Base-by-base conservation (phyloP, 2,329 filamentous ascomycete genomes). In the Lizonia empirigonia region DNA sequence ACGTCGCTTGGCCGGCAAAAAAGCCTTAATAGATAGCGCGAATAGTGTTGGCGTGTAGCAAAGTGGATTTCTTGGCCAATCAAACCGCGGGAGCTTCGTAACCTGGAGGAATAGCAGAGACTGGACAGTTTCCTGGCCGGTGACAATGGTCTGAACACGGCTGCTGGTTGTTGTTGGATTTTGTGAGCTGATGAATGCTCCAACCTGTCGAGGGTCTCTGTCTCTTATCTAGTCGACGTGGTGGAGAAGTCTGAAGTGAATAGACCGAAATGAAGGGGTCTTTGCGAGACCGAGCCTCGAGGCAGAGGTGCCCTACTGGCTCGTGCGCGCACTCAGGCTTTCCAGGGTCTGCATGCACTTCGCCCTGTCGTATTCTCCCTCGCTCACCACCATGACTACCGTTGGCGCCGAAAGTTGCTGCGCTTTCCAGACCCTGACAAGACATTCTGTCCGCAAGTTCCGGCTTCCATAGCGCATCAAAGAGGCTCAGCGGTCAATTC, bases 1-100 rank as follows among this genome's bases (percentile, higher is more conserved):
- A 44, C 19, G 39, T 53, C 50, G 47, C 55, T 56, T 55, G 56
- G 55, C 55, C 47, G 51, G 64, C 55, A 58, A 55, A 58, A 56
- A 50, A 53, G 32, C 59, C 53, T 46, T 57, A 59, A 48, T 60
- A 47, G 49, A 51, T 59, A 56, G 51, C 51, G 52, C 54, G 34
- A 48, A 36, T 44, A 50, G 41, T 38, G 53, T 59, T 62, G 59
- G 59, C 56, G 60, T 62, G 54, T 51, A 38, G 27, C 50, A 40
- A 23, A 35, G 39, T 33, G 29, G 27, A 23, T 10, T 13, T n/a
- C 30, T 29, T 7, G 30, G 39, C 50, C 50, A 53, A 53, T 53
- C 34, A 53, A 19, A n/a, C 18, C 16, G 29, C 8, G 32, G 33
- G 33, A 46, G 32, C 27, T 33, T 53, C 50, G 50, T 39, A 53